These are phyloP conservation scores for Aspergillus carlsbadensis DNA, from an alignment of 495 filamentous ascomycete genomes.

Conservation along the genomic window DNA sequence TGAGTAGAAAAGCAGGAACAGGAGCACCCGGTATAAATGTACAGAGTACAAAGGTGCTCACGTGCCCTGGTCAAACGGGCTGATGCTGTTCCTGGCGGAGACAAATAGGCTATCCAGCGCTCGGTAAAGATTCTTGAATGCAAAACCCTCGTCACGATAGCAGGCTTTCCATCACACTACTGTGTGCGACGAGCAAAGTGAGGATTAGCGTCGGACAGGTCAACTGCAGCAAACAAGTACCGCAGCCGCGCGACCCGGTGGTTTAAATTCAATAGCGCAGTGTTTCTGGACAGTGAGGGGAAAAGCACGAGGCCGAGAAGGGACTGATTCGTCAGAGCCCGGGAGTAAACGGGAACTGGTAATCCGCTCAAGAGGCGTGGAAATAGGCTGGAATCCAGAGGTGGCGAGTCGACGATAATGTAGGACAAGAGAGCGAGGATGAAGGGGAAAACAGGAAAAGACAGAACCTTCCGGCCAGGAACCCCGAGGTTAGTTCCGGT, in stretches of 20 bases:
- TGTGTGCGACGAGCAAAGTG: not conserved
- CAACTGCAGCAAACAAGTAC: not conserved
- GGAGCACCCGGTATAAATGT: conserved; percentile 2
- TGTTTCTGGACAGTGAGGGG: not conserved
- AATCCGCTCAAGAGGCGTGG: not conserved
- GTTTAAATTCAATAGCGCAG: conserved; percentile 13
- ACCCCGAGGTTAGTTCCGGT: not conserved
- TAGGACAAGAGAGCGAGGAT: not conserved
- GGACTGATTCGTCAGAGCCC: conserved; percentile 3
- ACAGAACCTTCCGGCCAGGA: not conserved
- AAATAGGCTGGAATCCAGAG: conserved; percentile 3
- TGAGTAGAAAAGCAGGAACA: not conserved
- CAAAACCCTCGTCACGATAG: no score
- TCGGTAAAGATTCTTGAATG: no score
- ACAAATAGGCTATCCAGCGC: no score
- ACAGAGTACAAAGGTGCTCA: conserved; percentile 8
- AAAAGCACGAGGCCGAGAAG: not conserved
- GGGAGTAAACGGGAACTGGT: not conserved
- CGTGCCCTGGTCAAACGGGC: not conserved
- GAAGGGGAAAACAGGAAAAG: not conserved
- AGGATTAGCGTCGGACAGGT: not conserved
- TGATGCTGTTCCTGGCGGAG: no score
- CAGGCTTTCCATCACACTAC: not conserved
- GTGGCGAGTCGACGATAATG: not conserved
- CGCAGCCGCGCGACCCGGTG: not conserved